Base-by-base conservation (phyloP, 1,139 yeast species). In the Petasospora rhodanensis region DNA sequence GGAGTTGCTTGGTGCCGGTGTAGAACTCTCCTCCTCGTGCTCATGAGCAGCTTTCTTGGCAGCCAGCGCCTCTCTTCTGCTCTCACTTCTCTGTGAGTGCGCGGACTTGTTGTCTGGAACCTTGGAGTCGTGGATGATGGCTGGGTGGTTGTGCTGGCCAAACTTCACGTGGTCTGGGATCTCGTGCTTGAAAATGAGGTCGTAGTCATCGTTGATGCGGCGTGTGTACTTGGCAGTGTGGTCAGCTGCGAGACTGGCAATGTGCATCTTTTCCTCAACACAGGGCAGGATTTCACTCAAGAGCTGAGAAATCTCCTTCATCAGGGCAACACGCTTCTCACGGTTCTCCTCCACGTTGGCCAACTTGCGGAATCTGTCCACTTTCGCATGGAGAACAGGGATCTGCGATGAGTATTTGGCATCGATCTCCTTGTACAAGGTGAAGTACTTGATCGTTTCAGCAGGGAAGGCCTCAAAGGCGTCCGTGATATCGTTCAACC, bases 261-360 rank as follows among this genome's bases (percentile, higher is more conserved):
- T 96, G 55, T 91, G 96, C 94, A 91, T 87, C 60, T 91, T 91
- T 56, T 91, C 97, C 54, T 91, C 98, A 40, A 91, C 64, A 46
- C 96, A 86, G 0, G 97, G 97, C 64, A 91, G 78, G 33, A 91
- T 68, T 41, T 84, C 95, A 46, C 71, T 74, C 39, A 79, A 62
- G 35, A 66, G 59, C 34, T 62, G 59, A 37, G 71, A 67, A 31
- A 76, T 72, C 17, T 44, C 45, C 14, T 32, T 31, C 26, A 39
- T 51, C 34, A 25, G 37, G 22, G 14, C 41, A 23, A 32, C 28
- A 35, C 48, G 40, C 13, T 32, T 12, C 12, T 25, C 34, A 17
- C 31, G 38, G 17, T 28, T 21, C 16, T 27, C 37, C 3, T 40
- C 35, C 1, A 23, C 29, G 24, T 25, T 37, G 5, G 40, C 34